Base-by-base conservation (phyloP, 2,329 filamentous ascomycete genomes). In the Ploettnerulaceae sp. region DNA sequence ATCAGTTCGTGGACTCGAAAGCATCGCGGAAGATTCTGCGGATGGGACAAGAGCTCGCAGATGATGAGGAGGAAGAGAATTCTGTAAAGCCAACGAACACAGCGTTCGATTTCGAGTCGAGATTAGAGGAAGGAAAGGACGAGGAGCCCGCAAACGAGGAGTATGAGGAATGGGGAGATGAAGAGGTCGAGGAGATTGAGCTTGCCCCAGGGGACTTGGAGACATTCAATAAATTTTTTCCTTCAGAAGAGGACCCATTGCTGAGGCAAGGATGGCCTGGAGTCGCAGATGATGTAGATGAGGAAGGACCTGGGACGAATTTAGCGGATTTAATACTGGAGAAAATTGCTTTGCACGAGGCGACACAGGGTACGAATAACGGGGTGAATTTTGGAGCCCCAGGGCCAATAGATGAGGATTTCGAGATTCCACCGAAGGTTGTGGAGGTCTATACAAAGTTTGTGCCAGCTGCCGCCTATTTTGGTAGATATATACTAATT, bases 391-490 rank as follows among this genome's bases (percentile, higher is more conserved):
- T 54, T 11, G 39, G 53, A 20, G 59, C 70, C 34, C 64, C 68
- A 18, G 65, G 63, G 14, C 62, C 66, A 20, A 68, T 75, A 43
- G 86, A 93, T 55, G 90, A 95, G 52, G 86, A 89, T 15, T 82
- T 89, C 38, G 86, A 95, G 64, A 74, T 98, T 41, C 89, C 89
- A 2, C 84, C 84, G 33, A 96, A 95, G 69, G 89, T 96, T 11
- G 77, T 96, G 12, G 91, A 97, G 63, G 91, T 95, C 12, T 97
- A 94, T 66, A 85, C 86, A 51, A 94, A 95, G 81, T 87, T 70
- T 50, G 70, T 58, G 12, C 38, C 24, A n/a, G 37, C 15, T 11
- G 24, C 12, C 22, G 18, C n/a, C n/a, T n/a, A 26, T n/a, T 8
- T 32, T 18, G 24, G 2, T 8, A n/a, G 17, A 25, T 26, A 21